Base-by-base conservation (phyloP, 73 alveolate genomes). In the Strombidium stylifer region DNA sequence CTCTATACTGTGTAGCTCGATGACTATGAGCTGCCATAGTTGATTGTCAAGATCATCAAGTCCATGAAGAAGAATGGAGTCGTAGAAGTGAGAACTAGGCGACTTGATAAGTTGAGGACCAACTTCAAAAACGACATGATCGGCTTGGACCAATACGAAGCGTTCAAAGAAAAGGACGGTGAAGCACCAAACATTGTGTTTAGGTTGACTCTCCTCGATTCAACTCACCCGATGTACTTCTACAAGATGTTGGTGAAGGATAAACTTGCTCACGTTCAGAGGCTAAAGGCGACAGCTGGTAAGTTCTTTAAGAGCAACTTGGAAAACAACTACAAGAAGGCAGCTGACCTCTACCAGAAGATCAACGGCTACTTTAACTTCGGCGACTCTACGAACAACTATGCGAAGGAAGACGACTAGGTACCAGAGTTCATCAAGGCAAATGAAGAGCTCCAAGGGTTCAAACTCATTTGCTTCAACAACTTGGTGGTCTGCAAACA, bases 321-420 rank as follows among this genome's bases (percentile, higher is more conserved):
- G n/a, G n/a, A n/a, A n/a, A n/a, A n/a, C n/a, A 46, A 56, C 15
- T 46, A 20, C 21, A 68, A 66, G 39, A 78, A 78, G 39, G 89
- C 89, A 2, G 79, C 78, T 30, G 67, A 46, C 51, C 51, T 59
- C 58, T 78, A 78, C 35, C 44, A 59, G 36, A 78, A 39, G 44
- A 41, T 78, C 12, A 78, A 78, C 47, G 89, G 89, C 19, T 68
- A 56, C 52, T 78, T 55, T 37, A 78, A 68, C 34, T 78, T 78
- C 36, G 89, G 89, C 0, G 89, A 78, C 30, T 60, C 57, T 3
- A 42, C 41, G 1, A 78, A 78, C 42, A 68, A 78, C 45, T 70
- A 50, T 44, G 34, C 27, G 20, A 67, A 78, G 37, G 89, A 78
- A 46, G 89, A 78, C 24, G 89, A 68, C 26, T 34, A 39, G 39